Evolutionary conservation across 2,329 filamentous ascomycete genomes (phyloP).

Genomic region (Aspergillus latus): DNA sequence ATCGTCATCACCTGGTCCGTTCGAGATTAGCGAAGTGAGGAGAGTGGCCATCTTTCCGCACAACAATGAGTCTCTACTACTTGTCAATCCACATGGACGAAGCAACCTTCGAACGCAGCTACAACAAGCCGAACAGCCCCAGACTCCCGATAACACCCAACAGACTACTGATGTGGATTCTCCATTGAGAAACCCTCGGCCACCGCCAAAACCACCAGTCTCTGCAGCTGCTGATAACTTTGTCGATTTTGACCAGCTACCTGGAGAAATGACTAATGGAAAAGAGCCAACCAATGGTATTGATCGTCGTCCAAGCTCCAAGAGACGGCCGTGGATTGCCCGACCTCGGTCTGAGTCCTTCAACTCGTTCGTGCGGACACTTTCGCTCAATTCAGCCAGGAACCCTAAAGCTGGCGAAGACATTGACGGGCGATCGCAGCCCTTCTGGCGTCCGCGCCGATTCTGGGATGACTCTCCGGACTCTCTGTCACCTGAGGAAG

Average conservation of each 20-base stretch:
- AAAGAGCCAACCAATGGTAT: conserved; percentile 23
- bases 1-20: conserved; percentile 50
- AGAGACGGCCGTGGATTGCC: conserved; percentile 38
- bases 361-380: conserved; percentile 37
- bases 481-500: conserved; percentile 29
- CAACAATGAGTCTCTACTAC: conserved; percentile 62
- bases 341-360: conserved; percentile 44
- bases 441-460: conserved; percentile 63
- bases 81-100: conserved; percentile 56
- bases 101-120: conserved; percentile 31
- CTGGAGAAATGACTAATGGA: conserved; percentile 18
- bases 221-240: conserved; percentile 55
- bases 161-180: conserved; percentile 49
- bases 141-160: conserved; percentile 28
- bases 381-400: conserved; percentile 42
- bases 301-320: conserved; percentile 36
- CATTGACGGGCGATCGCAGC: conserved; percentile 53
- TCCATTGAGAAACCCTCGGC: conserved; percentile 59
- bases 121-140: conserved; percentile 27
- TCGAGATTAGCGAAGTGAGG: conserved; percentile 62
- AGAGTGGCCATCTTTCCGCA: conserved; percentile 62
- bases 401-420: conserved; percentile 46
- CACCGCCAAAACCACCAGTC: conserved; percentile 57
- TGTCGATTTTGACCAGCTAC: conserved; percentile 43
- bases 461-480: conserved; percentile 60